phyloP scores from a whole-genome alignment of 2,329 filamentous ascomycete genomes.

The Xylaria polymorpha region DNA sequence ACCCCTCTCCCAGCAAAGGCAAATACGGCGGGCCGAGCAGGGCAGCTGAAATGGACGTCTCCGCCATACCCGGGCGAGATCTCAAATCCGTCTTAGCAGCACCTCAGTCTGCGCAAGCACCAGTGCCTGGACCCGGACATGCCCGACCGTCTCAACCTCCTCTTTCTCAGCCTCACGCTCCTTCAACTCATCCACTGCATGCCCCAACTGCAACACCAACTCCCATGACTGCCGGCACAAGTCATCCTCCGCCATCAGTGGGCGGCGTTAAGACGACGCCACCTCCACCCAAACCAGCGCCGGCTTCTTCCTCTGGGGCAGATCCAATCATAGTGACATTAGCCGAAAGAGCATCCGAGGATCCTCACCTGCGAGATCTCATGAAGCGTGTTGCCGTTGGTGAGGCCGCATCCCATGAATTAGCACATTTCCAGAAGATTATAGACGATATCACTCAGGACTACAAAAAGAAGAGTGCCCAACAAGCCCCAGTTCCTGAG shows the following conservation, averaged over 20 bases:
- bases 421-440: slow-evolving; percentile 81
- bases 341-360: slow-evolving; percentile 78
- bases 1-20: slow-evolving; percentile 40
- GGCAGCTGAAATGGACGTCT: slow-evolving; percentile 33
- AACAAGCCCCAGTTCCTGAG: slow-evolving; percentile 66
- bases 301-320: slow-evolving; percentile 47
- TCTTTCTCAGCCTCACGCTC: slow-evolving; percentile 47
- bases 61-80: slow-evolving; percentile 45
- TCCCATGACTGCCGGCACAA: background rate
- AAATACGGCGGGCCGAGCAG: slow-evolving; percentile 37
- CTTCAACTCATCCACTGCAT: slow-evolving; percentile 43
- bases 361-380: slow-evolving; percentile 77
- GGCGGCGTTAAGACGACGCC: slow-evolving; percentile 26
- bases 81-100: slow-evolving; percentile 51
- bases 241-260: slow-evolving; percentile 1
- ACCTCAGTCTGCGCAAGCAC: slow-evolving; percentile 46
- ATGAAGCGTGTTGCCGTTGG: slow-evolving; percentile 88
- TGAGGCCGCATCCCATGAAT: slow-evolving; percentile 75
- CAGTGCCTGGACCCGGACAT: slow-evolving; percentile 36
- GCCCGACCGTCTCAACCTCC: slow-evolving; percentile 49
- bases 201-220: slow-evolving; percentile 39
- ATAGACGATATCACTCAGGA: slow-evolving; percentile 80
- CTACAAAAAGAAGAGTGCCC: slow-evolving; percentile 63
- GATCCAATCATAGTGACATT: slow-evolving; percentile 86
- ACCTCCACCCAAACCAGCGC: slow-evolving; percentile 40